Evolutionary conservation across 306 rosid species (phyloP).

Genomic region (Betula pendula): DNA sequence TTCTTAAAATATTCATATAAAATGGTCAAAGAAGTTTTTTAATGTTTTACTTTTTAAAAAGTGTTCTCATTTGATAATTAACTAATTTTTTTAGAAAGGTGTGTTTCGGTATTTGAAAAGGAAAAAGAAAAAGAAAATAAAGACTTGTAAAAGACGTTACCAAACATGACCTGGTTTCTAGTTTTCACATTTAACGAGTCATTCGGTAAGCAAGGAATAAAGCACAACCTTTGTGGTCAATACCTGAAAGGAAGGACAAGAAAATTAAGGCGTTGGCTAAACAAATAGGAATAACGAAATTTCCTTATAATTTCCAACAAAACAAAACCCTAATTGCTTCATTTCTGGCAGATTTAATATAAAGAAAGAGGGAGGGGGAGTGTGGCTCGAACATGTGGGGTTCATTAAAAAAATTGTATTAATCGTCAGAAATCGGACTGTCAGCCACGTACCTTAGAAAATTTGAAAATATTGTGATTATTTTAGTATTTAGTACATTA

Average conservation of each 20-base stretch:
- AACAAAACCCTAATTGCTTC: conserved; percentile 9
- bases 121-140: no score
- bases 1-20: no score
- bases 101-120: no score
- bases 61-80: no score
- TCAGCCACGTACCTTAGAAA: conserved; percentile 46
- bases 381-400: conserved; percentile 51
- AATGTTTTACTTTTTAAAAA: no score
- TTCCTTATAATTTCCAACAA: conserved; percentile 49
- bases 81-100: no score
- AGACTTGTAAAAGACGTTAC: no score
- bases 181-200: no score
- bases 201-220: not conserved
- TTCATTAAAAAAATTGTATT: conserved; percentile 8
- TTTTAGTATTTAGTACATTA: not conserved
- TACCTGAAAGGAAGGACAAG: no score
- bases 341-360: conserved; percentile 39
- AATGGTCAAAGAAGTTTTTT: no score
- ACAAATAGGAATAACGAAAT: conserved; percentile 28
- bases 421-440: conserved; percentile 43
- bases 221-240: not conserved
- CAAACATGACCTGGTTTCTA: no score
- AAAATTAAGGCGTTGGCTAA: no score
- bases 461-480: not conserved
- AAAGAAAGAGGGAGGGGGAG: conserved; percentile 22